Percentiles rank a stretch among this genome's conserved stretches.
These are phyloP conservation scores for Triticum dicoccoides DNA, from an alignment of 176 grass and related monocot species.

Conservation along the genomic window DNA sequence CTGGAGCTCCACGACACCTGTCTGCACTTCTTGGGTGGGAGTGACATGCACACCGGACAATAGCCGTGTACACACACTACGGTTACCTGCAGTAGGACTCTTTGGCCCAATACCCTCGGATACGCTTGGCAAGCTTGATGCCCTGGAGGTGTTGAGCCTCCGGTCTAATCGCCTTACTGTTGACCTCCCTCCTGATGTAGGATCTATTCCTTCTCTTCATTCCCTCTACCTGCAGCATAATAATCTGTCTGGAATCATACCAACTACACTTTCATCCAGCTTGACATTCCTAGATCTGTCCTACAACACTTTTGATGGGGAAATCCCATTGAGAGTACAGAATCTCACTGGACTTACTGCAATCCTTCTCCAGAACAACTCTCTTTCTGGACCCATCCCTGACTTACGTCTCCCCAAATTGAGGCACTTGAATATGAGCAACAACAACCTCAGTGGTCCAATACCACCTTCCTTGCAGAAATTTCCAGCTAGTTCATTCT, in stretches of 20 bases:
- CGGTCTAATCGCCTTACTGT: constrained; percentile 82
- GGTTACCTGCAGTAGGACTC: constrained; percentile 81
- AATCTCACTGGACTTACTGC: constrained; percentile 83
- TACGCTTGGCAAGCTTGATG: constrained; percentile 91
- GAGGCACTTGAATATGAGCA: constrained; percentile 86
- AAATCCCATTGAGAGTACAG: constrained; percentile 74
- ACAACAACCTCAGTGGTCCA: constrained; percentile 89
- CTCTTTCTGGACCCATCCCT: constrained; percentile 83
- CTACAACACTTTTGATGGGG: constrained; percentile 78
- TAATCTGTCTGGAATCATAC: constrained; percentile 85
- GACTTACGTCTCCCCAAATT: constrained; percentile 72
- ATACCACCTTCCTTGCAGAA: constrained; percentile 75
- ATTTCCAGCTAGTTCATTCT: constrained; percentile 71
- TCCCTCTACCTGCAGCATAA: constrained; percentile 95
- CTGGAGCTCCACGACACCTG: constrained; percentile 56
- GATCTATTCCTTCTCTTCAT: constrained; percentile 85
- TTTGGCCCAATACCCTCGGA: constrained; percentile 71
- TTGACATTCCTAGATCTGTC: constrained; percentile 89
- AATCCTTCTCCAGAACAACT: constrained; percentile 92
- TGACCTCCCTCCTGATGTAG: constrained; percentile 81
- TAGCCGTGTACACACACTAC: constrained; percentile 61
- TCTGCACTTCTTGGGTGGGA: constrained; percentile 91
- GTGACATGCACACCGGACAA: constrained; percentile 73
- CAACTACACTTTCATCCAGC: constrained; percentile 69
- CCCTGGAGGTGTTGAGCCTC: constrained; percentile 85